phyloP scores from a whole-genome alignment of 2,329 filamentous ascomycete species.

The Ophiocordyceps unilateralis region DNA sequence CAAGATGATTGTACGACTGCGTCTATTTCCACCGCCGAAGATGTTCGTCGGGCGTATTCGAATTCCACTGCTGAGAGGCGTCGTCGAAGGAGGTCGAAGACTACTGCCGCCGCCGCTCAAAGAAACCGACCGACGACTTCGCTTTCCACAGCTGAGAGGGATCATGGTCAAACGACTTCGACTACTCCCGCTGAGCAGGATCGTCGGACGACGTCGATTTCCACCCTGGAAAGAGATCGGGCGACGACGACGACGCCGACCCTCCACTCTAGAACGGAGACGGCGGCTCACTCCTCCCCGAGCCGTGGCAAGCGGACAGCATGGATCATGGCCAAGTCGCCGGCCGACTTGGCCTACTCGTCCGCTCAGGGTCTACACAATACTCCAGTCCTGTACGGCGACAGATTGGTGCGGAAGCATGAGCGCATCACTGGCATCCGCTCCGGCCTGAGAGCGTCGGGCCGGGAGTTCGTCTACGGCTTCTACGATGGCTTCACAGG shows the following conservation, averaged over 20 bases:
- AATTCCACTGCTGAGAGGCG: neutral
- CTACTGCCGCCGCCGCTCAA: neutral
- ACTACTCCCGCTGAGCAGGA: neutral
- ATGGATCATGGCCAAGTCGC: conserved; percentile 34
- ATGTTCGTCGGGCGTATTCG: neutral
- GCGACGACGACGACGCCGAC: neutral
- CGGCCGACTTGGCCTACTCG: conserved; percentile 42
- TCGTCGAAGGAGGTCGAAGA: neutral
- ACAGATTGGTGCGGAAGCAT: conserved; percentile 48
- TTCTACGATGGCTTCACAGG: conserved; percentile 50
- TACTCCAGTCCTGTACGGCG: conserved; percentile 51
- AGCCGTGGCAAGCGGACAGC: conserved; percentile 33
- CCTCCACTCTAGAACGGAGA: neutral
- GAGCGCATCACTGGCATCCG: conserved; percentile 46
- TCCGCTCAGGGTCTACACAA: conserved; percentile 56
- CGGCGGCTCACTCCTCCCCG: conserved; percentile 13
- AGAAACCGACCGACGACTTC: neutral
- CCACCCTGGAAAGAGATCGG: neutral
- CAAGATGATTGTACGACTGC: neutral
- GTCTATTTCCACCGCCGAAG: neutral
- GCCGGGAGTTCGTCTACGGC: conserved; percentile 43
- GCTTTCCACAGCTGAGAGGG: neutral
- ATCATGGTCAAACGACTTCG: neutral
- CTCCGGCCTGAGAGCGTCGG: conserved; percentile 43
- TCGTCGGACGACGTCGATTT: neutral